These are phyloP conservation scores for Leccinum incarnatum DNA, from an alignment of 768 basidiomycete species.

Conservation along the genomic window DNA sequence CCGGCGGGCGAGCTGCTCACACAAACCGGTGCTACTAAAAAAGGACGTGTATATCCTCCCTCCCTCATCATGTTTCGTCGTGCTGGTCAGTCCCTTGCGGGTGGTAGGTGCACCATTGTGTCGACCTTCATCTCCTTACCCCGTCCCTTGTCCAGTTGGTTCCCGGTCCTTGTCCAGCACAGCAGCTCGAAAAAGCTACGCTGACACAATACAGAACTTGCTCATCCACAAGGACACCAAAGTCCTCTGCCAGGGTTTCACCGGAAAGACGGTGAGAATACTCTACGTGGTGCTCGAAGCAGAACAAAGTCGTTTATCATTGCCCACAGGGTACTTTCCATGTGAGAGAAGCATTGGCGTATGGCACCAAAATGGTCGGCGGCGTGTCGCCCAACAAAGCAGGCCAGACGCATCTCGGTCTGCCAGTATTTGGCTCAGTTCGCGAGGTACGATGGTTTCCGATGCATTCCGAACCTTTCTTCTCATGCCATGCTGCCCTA, in stretches of 20 bases:
- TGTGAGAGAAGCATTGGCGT: slow-evolving; percentile 86
- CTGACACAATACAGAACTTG: slow-evolving; percentile 87
- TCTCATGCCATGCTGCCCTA: slow-evolving; percentile 31
- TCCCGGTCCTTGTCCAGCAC: slow-evolving; percentile 83
- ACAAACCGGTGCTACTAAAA: slow-evolving; percentile 9
- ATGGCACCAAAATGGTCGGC: slow-evolving; percentile 97
- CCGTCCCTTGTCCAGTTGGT: slow-evolving; percentile 42
- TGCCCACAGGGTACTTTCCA: slow-evolving; percentile 88
- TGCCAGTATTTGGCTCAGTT: slow-evolving; percentile 92
- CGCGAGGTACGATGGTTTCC: slow-evolving; percentile 60
- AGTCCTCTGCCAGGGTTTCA: slow-evolving; percentile 90
- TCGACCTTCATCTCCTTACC: background rate
- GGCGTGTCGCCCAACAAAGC: slow-evolving; percentile 97
- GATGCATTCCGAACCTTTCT: background rate
- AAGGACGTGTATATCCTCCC: slow-evolving; percentile 3
- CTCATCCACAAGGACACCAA: slow-evolving; percentile 92
- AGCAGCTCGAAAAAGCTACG: slow-evolving; percentile 72
- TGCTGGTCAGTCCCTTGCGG: slow-evolving; percentile 54
- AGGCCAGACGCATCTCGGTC: slow-evolving; percentile 89
- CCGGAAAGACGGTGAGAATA: slow-evolving; percentile 84
- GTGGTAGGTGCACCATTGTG: slow-evolving; percentile 39
- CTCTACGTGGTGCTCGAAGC: background rate
- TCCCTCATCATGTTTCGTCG: slow-evolving; percentile 51
- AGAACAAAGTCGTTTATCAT: slow-evolving; percentile 2
- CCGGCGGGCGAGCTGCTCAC: slow-evolving; percentile 18